Evolutionary conservation across 2,329 filamentous ascomycete genomes (phyloP).

Genomic region (Acrocalymma vagum): DNA sequence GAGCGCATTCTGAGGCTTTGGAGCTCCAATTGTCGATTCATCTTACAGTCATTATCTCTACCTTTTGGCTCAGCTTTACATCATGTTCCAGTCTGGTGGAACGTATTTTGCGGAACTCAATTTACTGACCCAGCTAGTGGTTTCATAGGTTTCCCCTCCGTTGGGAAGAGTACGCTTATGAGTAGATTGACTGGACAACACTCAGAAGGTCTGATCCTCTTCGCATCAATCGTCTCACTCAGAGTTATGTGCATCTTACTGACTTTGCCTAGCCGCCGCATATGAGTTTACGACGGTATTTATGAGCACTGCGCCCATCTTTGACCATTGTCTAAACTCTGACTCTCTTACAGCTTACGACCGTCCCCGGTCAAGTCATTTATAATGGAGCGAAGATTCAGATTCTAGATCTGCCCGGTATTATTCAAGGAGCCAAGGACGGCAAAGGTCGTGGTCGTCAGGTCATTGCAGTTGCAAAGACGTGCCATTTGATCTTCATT

Average conservation of each 20-base stretch:
- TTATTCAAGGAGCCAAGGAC: slow-evolving; percentile 98
- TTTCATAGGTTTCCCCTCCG: slow-evolving; percentile 97
- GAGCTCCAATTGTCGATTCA: too few species aligned
- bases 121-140: slow-evolving; percentile 63
- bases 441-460: slow-evolving; percentile 97
- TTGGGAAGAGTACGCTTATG: slow-evolving; percentile 98
- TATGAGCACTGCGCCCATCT: not conserved
- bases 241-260: slow-evolving; percentile 29
- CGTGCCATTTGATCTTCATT: slow-evolving; percentile 98
- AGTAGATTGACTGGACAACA: slow-evolving; percentile 93
- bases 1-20: too few species aligned
- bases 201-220: slow-evolving; percentile 70
- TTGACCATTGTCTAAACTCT: slow-evolving; percentile 4
- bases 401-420: slow-evolving; percentile 97
- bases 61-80: too few species aligned
- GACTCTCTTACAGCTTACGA: slow-evolving; percentile 69
- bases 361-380: slow-evolving; percentile 92
- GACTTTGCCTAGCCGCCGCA: too few species aligned
- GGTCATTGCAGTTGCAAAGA: slow-evolving; percentile 98
- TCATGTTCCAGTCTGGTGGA: too few species aligned
- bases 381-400: slow-evolving; percentile 98
- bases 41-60: too few species aligned
- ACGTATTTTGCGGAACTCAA: too few species aligned
- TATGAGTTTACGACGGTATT: slow-evolving; percentile 92
- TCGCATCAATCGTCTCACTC: not conserved